Percentiles rank a stretch among this genome's conserved stretches.
These are phyloP conservation scores for Acer negundo DNA, from an alignment of 345 rosid genomes.

Conservation along the genomic window DNA sequence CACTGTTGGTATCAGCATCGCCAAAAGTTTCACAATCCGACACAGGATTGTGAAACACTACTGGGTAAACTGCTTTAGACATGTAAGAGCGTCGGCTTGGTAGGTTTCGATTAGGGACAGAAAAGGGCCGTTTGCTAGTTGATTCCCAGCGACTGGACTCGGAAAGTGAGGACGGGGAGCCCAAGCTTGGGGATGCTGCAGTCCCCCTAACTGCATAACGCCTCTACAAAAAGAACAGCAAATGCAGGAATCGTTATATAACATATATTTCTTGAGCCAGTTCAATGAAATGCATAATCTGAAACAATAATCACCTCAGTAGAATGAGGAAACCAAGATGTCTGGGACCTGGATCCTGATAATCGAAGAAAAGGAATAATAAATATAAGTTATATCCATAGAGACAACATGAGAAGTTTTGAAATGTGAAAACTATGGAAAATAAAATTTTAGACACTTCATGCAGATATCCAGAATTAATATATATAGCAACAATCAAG, in stretches of 20 bases:
- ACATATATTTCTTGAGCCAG: slow-evolving; percentile 7
- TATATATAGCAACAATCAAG: background rate
- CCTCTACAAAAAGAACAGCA: slow-evolving; percentile 45
- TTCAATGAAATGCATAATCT: slow-evolving; percentile 3
- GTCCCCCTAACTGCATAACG: slow-evolving; percentile 34
- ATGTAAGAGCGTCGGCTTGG: slow-evolving; percentile 49
- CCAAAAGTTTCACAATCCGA: slow-evolving; percentile 59
- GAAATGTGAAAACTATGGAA: background rate
- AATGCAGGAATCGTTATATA: slow-evolving; percentile 14
- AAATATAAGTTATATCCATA: background rate
- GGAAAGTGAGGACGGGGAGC: slow-evolving; percentile 58
- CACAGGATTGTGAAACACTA: slow-evolving; percentile 76
- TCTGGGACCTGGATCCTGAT: slow-evolving; percentile 52
- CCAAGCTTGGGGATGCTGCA: slow-evolving; percentile 55
- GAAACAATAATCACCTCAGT: slow-evolving; percentile 47
- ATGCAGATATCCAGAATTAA: background rate
- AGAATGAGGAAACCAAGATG: slow-evolving; percentile 47
- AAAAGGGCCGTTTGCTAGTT: slow-evolving; percentile 46
- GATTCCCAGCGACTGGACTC: slow-evolving; percentile 53
- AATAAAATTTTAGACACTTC: background rate
- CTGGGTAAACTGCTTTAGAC: slow-evolving; percentile 71
- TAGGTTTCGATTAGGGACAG: slow-evolving; percentile 37
- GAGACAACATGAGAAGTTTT: background rate
- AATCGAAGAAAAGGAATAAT: slow-evolving; percentile 19
- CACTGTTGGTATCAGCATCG: slow-evolving; percentile 44